These are phyloP conservation scores for Puccinia brachypodii DNA, from an alignment of 1,284 basidiomycete species.

Conservation along the genomic window DNA sequence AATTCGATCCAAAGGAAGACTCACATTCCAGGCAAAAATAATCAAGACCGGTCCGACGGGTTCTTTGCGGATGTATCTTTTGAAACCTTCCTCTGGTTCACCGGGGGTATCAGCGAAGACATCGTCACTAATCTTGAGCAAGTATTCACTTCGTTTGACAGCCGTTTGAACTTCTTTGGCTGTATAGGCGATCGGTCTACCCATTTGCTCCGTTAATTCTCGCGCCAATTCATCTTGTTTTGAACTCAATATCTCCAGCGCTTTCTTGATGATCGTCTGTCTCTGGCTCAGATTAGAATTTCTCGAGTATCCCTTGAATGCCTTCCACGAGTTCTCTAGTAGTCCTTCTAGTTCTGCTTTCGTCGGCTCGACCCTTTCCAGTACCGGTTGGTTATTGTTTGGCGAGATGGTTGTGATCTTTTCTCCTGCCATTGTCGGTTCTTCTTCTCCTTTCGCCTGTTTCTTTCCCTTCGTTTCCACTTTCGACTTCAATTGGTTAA, in stretches of 20 bases:
- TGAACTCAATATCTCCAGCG: constrained; percentile 72
- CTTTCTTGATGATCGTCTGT: constrained; percentile 65
- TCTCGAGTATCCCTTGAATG: constrained; percentile 56
- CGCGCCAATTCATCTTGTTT: constrained; percentile 69
- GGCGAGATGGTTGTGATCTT: constrained; percentile 61
- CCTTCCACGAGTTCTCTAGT: constrained; percentile 50
- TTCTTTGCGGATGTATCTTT: constrained; percentile 74
- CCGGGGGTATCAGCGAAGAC: constrained; percentile 78
- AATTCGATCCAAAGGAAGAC: constrained; percentile 27
- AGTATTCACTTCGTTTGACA: constrained; percentile 75
- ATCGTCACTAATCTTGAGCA: constrained; percentile 77
- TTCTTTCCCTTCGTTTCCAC: background rate
- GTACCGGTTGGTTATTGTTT: constrained; percentile 59
- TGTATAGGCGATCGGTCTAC: constrained; percentile 75
- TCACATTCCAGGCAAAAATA: constrained; percentile 83
- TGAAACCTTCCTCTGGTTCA: constrained; percentile 60
- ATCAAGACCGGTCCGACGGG: constrained; percentile 86
- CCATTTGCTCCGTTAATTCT: constrained; percentile 78
- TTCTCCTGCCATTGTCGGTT: background rate
- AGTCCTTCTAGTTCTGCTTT: constrained; percentile 63
- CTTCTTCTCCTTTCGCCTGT: background rate
- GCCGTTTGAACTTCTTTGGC: constrained; percentile 78
- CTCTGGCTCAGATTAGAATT: constrained; percentile 65
- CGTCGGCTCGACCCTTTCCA: constrained; percentile 58
- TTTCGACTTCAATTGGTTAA: too few relatives aligned